Base-by-base conservation (phyloP, 1,139 yeast species). In the Taphrina wiesneri region DNA sequence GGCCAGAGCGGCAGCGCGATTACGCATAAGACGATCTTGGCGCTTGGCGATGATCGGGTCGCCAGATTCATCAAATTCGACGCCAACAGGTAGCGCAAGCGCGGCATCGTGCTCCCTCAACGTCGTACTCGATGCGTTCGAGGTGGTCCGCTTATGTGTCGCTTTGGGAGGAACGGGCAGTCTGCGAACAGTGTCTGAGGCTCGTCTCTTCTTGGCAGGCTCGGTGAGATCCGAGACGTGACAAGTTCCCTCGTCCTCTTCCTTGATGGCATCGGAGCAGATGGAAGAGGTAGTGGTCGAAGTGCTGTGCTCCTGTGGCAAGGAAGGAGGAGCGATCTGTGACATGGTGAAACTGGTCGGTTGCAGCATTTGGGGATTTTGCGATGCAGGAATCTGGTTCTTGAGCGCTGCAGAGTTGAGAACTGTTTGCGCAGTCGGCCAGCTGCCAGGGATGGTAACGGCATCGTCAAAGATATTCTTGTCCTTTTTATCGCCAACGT, bases 1-100 rank as follows among this genome's bases (percentile, higher is more conserved):
- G 3, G 65, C 65, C 11, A 62, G 36, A 2, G 65, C 65, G 15
- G 65, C 65, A 3, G 65, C 65, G 30, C 65, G 65, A 36, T 62
- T 62, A 21, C 65, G 60, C 60, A 62, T 53, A 13, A 62, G 60
- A 2, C 65, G 53, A 34, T 62, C 65, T 32, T 62, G 52, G 15
- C 65, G 60, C 54, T 45, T 28, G 30, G 54, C 47, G 13, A 49
- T 32, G 45, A 36, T 59, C 3, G 63, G 56, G 23, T 59, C 63
- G 15, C 54, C 54, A 26, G 47, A 36, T 25, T 47, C 56, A 17
- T 59, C 47, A 46, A 47, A 28, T 17, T 59, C 63, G 1, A 23
- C 53, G 17, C 62, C 62, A 15, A 45, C 62, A 1, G 62, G 62
- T 1, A 26, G 30, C 1, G 43, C 53, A 1, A 19, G 17, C 11